These are phyloP conservation scores for Hemisphaericaspora lyxosophila DNA, from an alignment of 1,139 yeast genomes.

Conservation along the genomic window DNA sequence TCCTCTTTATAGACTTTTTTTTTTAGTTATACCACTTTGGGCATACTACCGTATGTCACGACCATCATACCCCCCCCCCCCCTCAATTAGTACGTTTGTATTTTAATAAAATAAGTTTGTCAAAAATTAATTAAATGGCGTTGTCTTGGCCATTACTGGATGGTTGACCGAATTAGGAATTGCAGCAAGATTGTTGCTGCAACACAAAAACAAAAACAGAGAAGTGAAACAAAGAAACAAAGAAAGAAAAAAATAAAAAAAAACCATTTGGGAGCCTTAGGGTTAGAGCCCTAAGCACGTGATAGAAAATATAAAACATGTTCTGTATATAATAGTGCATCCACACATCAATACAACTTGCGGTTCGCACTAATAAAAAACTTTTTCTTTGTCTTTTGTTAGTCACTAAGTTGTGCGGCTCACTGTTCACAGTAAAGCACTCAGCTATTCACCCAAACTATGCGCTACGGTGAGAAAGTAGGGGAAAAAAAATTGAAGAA, in stretches of 20 bases:
- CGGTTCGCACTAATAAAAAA: not conserved
- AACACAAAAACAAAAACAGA: not conserved
- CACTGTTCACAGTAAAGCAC: no score
- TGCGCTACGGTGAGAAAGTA: no score
- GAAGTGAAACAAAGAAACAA: not conserved
- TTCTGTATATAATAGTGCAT: slow-evolving; percentile 1
- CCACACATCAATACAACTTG: slow-evolving; percentile 4
- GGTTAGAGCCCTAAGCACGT: slow-evolving; percentile 10
- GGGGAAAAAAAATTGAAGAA: slow-evolving; percentile 5
- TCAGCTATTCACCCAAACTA: no score
- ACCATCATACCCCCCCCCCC: no score
- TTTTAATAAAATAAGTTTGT: not conserved
- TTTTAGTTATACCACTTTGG: not conserved
- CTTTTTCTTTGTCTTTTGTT: no score
- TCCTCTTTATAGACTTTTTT: not conserved
- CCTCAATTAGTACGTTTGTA: not conserved
- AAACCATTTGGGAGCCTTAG: not conserved
- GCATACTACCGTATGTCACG: no score
- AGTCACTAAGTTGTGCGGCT: no score
- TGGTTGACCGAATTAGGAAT: slow-evolving; percentile 4
- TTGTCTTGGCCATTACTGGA: not conserved
- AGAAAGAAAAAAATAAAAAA: slow-evolving; percentile 3
- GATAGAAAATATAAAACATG: not conserved
- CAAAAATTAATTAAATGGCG: no score
- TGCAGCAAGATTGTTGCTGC: slow-evolving; percentile 2